Evolutionary conservation across 495 filamentous ascomycete genomes (phyloP), one percentile per base, ranked within the genome.

Genomic region (Articulospora tetracladia): DNA sequence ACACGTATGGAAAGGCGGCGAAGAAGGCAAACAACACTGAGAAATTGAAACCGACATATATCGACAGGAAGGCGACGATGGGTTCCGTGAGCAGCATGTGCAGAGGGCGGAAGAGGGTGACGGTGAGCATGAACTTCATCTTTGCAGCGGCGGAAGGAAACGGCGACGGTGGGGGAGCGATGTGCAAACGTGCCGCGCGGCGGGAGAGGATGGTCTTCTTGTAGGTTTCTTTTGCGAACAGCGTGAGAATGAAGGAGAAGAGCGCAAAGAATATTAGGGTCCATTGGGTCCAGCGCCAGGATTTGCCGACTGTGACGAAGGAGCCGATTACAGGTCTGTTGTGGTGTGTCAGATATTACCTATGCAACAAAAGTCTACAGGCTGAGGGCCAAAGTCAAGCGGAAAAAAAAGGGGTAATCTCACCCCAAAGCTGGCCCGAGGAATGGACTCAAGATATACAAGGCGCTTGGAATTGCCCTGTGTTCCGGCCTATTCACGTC

Each of bases 21-120:
- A 90, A 88, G 74, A 89, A 89, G 23, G 72, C 74, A 62, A 84
- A 89, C 2, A 90, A 76, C 1, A 86, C 79, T 7, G 77, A 78
- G 59, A 88, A 90, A 57, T 81, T 80, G 67, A 85, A 88, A 3
- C 79, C 74, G 1, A 78, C 74, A 67, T 90, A 90, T 12, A 90
- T 67, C 25, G 75, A 83, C 32, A 85, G 73, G 25, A 83, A 79
- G 24, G 73, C 67, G 39, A 89, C 86, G 57, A 89, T 87, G 3
- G 87, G 85, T 64, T 90, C 87, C 0, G 74, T 80, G 15, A 84
- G 32, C 32, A 90, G 72, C 87, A 90, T 90, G 47, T 78, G 69
- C 0, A 87, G 30, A 0, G 87, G 87, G 3, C 85, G 78, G n/a
- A 84, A 25, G 3, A 89, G 69, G 4, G 82, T 81, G 24, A 83